These are phyloP conservation scores for Amanita jacksonii DNA, from an alignment of 768 basidiomycete genomes.

Conservation along the genomic window DNA sequence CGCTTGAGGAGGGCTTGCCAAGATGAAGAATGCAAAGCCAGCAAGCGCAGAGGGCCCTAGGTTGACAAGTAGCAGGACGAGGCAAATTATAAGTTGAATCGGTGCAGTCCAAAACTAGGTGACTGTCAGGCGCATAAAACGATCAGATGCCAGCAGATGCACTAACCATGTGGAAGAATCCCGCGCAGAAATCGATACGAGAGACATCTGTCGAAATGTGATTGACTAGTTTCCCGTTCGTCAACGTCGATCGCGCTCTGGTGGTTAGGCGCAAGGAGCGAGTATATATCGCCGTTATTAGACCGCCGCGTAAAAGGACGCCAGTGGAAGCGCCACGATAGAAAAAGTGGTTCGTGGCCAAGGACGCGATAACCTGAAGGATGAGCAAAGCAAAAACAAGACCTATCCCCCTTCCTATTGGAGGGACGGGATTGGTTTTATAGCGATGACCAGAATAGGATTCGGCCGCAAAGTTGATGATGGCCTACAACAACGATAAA, in stretches of 20 bases:
- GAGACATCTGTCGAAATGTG: conserved; percentile 92
- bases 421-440: conserved; percentile 26
- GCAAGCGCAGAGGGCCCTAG: conserved; percentile 55
- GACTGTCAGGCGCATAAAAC: conserved; percentile 2
- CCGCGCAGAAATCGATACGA: conserved; percentile 79
- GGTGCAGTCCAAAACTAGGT: conserved; percentile 57
- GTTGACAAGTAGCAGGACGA: conserved; percentile 63
- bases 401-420: conserved; percentile 56
- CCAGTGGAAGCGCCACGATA: conserved; percentile 67
- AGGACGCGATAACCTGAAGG: conserved; percentile 57
- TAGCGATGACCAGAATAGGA: conserved; percentile 43
- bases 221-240: conserved; percentile 86
- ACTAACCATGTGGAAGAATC: conserved; percentile 65
- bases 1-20: conserved; percentile 68
- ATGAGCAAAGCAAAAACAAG: conserved; percentile 59
- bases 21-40: conserved; percentile 50
- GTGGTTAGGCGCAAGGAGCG: conserved; percentile 69
- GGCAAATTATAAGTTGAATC: conserved; percentile 70
- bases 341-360: conserved; percentile 78
- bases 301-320: conserved; percentile 71
- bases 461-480: conserved; percentile 59
- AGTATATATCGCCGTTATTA: conserved; percentile 82
- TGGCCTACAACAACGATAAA: conserved; percentile 30
- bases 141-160: neutral
- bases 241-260: conserved; percentile 67